These are phyloP conservation scores for Phytophthora niederhauseri DNA, from an alignment of 352 stramenopile genomes.

Conservation along the genomic window DNA sequence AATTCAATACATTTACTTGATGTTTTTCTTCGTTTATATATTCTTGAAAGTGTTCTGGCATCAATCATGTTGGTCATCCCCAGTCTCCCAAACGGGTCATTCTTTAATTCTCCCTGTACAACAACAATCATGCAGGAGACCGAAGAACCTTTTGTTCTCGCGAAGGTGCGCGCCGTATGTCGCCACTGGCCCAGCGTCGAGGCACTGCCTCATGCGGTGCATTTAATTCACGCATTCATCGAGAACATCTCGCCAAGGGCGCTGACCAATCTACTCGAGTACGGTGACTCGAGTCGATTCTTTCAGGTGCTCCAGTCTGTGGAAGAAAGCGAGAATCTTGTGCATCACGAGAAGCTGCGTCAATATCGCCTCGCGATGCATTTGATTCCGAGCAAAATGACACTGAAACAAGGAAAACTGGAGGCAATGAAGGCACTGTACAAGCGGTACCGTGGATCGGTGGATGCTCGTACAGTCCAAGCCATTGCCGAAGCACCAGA, in stretches of 20 bases:
- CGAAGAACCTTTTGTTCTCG: background rate
- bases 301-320: background rate
- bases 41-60: background rate
- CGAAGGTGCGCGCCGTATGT: background rate
- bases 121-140: background rate
- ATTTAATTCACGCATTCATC: background rate
- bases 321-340: constrained; percentile 3
- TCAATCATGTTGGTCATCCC: too few species aligned
- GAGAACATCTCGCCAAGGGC: background rate
- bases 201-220: background rate
- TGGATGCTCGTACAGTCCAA: background rate
- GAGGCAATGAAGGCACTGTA: constrained; percentile 3
- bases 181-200: background rate
- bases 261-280: background rate
- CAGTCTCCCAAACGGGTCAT: too few species aligned
- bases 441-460: background rate
- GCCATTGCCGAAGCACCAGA: background rate
- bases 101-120: too few species aligned
- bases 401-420: background rate
- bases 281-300: background rate
- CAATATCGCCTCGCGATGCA: constrained; percentile 4
- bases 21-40: background rate
- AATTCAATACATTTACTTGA: too few species aligned
- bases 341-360: background rate
- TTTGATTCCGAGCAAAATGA: background rate